A percentile compares a stretch with the other conserved stretches of the same genome.
These are phyloP conservation scores for Carex myosuroides DNA, from an alignment of 176 grass and related monocot genomes.

Conservation along the genomic window DNA sequence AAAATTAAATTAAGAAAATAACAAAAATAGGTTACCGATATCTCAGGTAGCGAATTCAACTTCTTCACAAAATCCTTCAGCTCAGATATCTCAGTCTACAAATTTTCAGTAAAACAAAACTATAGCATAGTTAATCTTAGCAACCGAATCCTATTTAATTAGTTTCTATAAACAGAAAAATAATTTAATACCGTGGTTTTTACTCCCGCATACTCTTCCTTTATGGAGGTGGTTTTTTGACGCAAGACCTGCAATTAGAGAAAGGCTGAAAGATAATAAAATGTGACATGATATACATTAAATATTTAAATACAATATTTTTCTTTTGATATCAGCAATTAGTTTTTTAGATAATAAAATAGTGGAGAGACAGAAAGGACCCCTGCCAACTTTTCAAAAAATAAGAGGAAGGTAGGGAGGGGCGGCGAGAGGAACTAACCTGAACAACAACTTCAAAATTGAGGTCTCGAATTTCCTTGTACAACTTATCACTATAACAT, in stretches of 20 bases:
- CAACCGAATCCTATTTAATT: not conserved
- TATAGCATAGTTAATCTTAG: not conserved
- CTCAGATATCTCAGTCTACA: constrained; percentile 91
- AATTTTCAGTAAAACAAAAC: constrained; percentile 8
- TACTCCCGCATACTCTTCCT: constrained; percentile 93
- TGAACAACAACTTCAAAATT: constrained; percentile 99
- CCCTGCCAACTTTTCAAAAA: not conserved
- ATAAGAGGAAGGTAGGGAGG: not conserved
- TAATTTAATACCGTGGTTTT: constrained; percentile 61
- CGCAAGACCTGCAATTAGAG: constrained; percentile 65
- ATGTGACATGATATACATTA: not conserved
- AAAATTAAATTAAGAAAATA: constrained; percentile 16
- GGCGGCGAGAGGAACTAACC: constrained; percentile 29
- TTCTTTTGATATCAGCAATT: not conserved
- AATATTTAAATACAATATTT: not conserved
- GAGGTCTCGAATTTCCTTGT: constrained; percentile 93
- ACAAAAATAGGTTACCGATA: constrained; percentile 51
- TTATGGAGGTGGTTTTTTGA: constrained; percentile 95
- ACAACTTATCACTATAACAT: constrained; percentile 82
- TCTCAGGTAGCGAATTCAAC: constrained; percentile 86
- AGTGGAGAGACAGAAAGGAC: not conserved
- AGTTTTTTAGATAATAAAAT: not conserved
- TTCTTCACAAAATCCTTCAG: constrained; percentile 98
- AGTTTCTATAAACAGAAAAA: not conserved
- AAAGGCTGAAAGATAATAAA: not conserved